Evolutionary conservation across 2,329 filamentous ascomycete genomes (phyloP), one percentile per base, ranked within the genome.

Genomic region (Ilyonectria robusta): DNA sequence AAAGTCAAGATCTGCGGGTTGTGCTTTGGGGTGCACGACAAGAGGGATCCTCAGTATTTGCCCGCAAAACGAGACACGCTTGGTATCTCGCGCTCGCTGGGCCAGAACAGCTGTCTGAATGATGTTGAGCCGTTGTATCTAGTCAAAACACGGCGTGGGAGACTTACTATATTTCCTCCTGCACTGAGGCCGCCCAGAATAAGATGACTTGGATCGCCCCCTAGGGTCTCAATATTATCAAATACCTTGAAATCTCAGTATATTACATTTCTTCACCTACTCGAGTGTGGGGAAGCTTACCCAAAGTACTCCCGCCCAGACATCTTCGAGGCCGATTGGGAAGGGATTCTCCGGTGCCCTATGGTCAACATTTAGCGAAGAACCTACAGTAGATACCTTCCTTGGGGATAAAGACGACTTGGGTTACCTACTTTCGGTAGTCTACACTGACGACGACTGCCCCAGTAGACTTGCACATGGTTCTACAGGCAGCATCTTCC

Each of bases 261-360:
- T 21, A 8, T 42, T 7, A 10, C 11, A 4, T 48, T 48, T 6
- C 10, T 19, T 19, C 15, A 5, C 15, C 7, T 19, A 17, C 17
- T 29, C 26, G 3, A n/a, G 4, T 13, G 15, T 15, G 17, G 17
- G 37, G n/a, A 15, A n/a, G 40, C 56, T n/a, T 29, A 59, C 56
- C 56, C 46, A 59, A 21, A 59, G 13, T 4, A 50, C 31, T 40
- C 44, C 56, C 2, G n/a, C 31, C 56, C 56, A 59, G 1, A 59
- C 29, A 40, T 59, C 56, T 19, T 59, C 56, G 1, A 50, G 29
- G 11, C 56, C 46, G 2, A 29, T 40, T 1, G 56, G 56, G 33
- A 59, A 59, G 2, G 44, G 44, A 9, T 42, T 50, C 13, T 59
- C 46, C 7, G 56, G 56, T 17, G 56, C 56, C 19, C 56, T 59